Evolutionary conservation across 306 rosid genomes (phyloP).

Genomic region (Aeschynomene evenia): DNA sequence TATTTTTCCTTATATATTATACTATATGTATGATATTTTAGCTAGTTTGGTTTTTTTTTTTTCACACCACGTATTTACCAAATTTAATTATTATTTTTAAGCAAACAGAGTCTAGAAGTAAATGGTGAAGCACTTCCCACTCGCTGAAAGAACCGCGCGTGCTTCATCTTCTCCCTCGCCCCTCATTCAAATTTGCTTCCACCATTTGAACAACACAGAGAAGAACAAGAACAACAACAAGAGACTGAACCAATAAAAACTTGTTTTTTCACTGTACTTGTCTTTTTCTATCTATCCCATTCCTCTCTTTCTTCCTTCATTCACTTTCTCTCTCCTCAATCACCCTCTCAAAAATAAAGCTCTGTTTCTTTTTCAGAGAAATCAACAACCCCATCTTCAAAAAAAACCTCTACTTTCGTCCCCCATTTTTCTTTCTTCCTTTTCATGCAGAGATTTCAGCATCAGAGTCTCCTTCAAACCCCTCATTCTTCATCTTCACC

Average conservation of each 20-base stretch:
- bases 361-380: not conserved
- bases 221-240: not conserved
- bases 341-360: not conserved
- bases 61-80: no score
- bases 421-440: constrained; percentile 10
- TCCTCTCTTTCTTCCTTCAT: not conserved
- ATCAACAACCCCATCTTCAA: not conserved
- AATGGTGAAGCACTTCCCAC: not conserved
- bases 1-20: no score
- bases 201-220: not conserved
- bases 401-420: not conserved
- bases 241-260: not conserved
- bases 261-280: not conserved
- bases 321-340: not conserved
- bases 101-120: no score
- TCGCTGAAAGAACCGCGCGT: not conserved
- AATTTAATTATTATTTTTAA: no score
- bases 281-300: not conserved
- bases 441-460: constrained; percentile 29
- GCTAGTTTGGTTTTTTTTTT: no score
- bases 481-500: not conserved
- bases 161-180: not conserved
- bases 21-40: no score
- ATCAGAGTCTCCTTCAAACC: constrained; percentile 36
- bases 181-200: not conserved